Base-by-base conservation (phyloP, 495 filamentous ascomycete species). In the Hypoxylon fuscum region DNA sequence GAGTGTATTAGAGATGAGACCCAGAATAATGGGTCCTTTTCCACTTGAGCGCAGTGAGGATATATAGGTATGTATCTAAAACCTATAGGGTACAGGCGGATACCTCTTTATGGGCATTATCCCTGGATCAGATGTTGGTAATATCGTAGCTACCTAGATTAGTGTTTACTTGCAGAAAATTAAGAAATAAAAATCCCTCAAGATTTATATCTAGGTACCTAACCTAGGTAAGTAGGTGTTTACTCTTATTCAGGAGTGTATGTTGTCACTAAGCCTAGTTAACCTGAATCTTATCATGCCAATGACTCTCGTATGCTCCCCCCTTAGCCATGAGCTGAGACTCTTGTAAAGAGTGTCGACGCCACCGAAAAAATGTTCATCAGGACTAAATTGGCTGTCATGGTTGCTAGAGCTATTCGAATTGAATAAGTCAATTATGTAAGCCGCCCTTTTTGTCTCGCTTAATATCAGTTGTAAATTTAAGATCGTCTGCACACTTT, bases 381-480 rank as follows among this genome's bases (percentile, higher is more conserved):
- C 51, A 21, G 25, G 15, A 5, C 17, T 25, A 25, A 4, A 22
- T 14, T 14, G 11, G 43, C 14, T n/a, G 12, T 8, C 1, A 14
- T 14, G n/a, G 6, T 8, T 14, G 7, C 35, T 10, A 9, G 11
- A 17, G 2, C 18, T 25, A 2, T 14, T 2, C 12, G 45, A 23
- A 37, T 32, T 18, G 32, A 68, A 64, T 17, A 17, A 22, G 7
- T 68, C 59, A 34, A 68, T 55, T 12, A 68, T 29, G 31, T 4
- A 27, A 9, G 44, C 34, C 12, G 37, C 38, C 25, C 52, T 52
- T 27, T 50, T 35, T 31, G 64, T 64, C 38, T 68, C 64, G 4
- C 64, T 60, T 12, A 59, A 32, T 1, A 69, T 11, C 41, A 69
- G 41, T 40, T 69, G 66, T 23, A 67, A 59, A 17, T 43, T 66